Evolutionary conservation across 2,329 filamentous ascomycete species (phyloP), one percentile per base, ranked within the genome.

Genomic region (Penicillium griseofulvum): DNA sequence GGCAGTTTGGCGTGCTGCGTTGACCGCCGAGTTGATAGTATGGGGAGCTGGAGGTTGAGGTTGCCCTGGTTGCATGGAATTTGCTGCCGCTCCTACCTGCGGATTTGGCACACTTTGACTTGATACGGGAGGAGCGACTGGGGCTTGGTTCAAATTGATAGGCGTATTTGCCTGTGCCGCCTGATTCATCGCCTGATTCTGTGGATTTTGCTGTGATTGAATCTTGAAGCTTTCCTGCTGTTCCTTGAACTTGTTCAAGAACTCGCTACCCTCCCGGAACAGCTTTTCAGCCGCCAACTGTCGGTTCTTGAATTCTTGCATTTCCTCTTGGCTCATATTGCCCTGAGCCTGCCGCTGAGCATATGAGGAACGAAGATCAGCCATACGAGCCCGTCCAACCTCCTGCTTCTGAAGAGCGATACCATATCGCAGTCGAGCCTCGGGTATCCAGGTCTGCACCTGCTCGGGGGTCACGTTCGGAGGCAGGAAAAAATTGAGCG

Each of bases 401-500:
- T 80, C 78, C 52, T 78, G 73, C 57, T 77, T 79, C 61, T 80
- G 77, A 26, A 80, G 67, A 10, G 76, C 75, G 53, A 78, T 74
- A 24, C 77, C 78, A 64, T 79, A 79, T 58, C 77, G 71, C 42
- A 75, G 61, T 56, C 74, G 77, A 31, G 77, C 77, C 58, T 81
- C 78, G 10, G 70, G 69, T 46, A 80, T 66, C 77, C 78, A 81
- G 19, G 68, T 71, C 50, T 76, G 71, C 4, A 73, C 70, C 54
- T 76, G 72, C 55, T 78, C 71, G 33, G 75, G 71, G 24, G 67
- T 72, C 55, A 79, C 74, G 38, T 72, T 74, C 14, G 76, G 76
- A 7, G 78, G 78, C 12, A 77, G 71, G 50, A 73, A 73, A 58
- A 80, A 77, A 11, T 71, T 72, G 41, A 78, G 63, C 36, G 66